Evolutionary conservation across 1,284 basidiomycete genomes (phyloP), one percentile per base, ranked within the genome.

Genomic region (Tylopilus orsonianus): DNA sequence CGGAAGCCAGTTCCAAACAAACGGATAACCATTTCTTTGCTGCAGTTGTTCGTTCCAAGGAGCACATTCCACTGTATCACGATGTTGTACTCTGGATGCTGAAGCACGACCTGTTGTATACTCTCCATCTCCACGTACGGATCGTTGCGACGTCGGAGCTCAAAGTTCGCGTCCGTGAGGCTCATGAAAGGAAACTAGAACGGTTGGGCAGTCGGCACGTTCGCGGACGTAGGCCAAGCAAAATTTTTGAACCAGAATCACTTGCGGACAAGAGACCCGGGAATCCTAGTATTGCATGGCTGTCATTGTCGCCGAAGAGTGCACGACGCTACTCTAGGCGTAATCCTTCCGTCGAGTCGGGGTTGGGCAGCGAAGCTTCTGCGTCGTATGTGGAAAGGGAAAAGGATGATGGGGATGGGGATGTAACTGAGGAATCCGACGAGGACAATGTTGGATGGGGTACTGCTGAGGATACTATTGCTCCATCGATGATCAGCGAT

Each of bases 21-120:
- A 74, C 69, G 12, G 77, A 80, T 33, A 84, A 75, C 65, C 87
- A 77, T 61, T 88, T 90, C 62, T 95, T 88, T 67, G 83, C 82
- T n/a, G 79, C 81, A 5, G 81, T 90, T 26, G 85, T 90, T 14
- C 74, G 79, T 43, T 72, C 75, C 20, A 83, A 85, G 56, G 84
- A 88, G 24, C 71, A 79, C 16, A 79, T 93, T 24, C 75, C 81
- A 13, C 68, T 84, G 35, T 96, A 90, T 62, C 79, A 89, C 48
- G 83, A 90, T 34, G 87, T 94, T 30, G 81, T 98, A n/a, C 71
- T 89, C 37, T 99, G 95, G 94, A 81, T 98, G 72, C 77, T 99
- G 32, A 87, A 90, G 55, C 82, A 85, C 42, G 90, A 92, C 57
- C 77, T 98, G 50, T 74, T 97, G 19, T 79, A 90, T 47, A 90